phyloP scores from a whole-genome alignment of 2,329 filamentous ascomycete genomes.

The Fusarium setosum region DNA sequence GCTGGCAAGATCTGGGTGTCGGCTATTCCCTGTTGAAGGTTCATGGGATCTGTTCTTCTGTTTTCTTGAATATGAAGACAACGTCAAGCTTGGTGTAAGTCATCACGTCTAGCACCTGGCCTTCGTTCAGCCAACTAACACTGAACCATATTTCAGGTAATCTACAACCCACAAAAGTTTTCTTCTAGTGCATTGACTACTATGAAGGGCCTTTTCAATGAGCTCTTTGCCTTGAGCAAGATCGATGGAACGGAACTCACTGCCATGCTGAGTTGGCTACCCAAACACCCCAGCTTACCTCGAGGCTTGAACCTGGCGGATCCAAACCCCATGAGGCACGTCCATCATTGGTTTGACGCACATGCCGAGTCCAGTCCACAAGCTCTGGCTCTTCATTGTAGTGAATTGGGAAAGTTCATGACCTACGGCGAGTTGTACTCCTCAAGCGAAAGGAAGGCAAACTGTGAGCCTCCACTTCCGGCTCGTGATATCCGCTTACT shows the following conservation, averaged over 20 bases:
- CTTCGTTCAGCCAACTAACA: neutral
- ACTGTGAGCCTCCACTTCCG: neutral
- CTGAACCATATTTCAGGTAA: neutral
- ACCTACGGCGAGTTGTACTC: neutral
- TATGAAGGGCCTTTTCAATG: neutral
- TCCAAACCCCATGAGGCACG: neutral
- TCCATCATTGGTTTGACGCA: neutral
- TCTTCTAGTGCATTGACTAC: neutral
- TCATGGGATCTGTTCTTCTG: neutral
- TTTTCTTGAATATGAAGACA: neutral
- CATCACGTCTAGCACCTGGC: neutral
- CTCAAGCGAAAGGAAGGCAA: neutral
- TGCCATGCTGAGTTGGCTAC: neutral
- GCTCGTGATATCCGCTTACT: neutral
- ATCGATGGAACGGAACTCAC: neutral
- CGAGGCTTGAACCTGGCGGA: neutral
- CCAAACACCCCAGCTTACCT: neutral
- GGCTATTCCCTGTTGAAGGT: neutral
- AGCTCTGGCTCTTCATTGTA: neutral
- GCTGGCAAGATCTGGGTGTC: neutral
- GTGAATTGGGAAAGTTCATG: neutral
- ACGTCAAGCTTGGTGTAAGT: neutral
- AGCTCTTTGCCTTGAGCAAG: neutral
- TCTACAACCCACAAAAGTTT: too few species aligned
- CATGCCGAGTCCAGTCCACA: neutral